Percentiles rank a stretch among this genome's conserved stretches.
These are phyloP conservation scores for Alternaria alternata DNA, from an alignment of 2,329 filamentous ascomycete species.

Conservation along the genomic window DNA sequence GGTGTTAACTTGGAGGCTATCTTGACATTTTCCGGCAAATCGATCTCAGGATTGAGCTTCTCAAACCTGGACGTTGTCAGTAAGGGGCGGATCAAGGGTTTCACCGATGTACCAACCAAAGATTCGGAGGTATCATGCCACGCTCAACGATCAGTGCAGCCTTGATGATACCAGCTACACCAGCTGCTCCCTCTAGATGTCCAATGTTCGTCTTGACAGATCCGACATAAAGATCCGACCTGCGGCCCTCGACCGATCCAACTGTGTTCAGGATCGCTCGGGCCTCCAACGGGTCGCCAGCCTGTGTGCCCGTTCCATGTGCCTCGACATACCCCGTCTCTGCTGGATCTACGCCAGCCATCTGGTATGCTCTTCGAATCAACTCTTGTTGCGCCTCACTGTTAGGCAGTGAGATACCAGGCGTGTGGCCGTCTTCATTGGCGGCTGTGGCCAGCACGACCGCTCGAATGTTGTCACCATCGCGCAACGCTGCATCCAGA, in stretches of 20 bases:
- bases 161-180: conserved; percentile 51
- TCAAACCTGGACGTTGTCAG: conserved; percentile 5
- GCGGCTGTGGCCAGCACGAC: conserved; percentile 37
- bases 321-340: conserved; percentile 36
- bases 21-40: conserved; percentile 8
- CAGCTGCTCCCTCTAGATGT: conserved; percentile 52
- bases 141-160: conserved; percentile 52
- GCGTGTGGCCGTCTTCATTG: conserved; percentile 27
- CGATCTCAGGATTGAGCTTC: conserved; percentile 11
- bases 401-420: conserved; percentile 36
- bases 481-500: conserved; percentile 32
- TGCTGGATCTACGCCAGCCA: conserved; percentile 44
- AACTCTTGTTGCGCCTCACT: conserved; percentile 55
- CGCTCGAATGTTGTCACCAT: conserved; percentile 39
- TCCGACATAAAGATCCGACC: conserved; percentile 20
- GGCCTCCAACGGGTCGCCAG: conserved; percentile 15
- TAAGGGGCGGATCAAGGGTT: conserved; percentile 8
- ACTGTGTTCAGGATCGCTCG: conserved; percentile 29
- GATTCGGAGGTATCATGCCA: conserved; percentile 41
- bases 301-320: conserved; percentile 37
- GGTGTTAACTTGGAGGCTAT: conserved; percentile 16
- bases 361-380: conserved; percentile 44
- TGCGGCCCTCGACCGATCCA: conserved; percentile 11
- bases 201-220: conserved; percentile 52
- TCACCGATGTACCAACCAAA: conserved; percentile 26